Base-by-base conservation (phyloP, 108 stramenopile genomes). In the Phaeodactylum tricornutum region DNA sequence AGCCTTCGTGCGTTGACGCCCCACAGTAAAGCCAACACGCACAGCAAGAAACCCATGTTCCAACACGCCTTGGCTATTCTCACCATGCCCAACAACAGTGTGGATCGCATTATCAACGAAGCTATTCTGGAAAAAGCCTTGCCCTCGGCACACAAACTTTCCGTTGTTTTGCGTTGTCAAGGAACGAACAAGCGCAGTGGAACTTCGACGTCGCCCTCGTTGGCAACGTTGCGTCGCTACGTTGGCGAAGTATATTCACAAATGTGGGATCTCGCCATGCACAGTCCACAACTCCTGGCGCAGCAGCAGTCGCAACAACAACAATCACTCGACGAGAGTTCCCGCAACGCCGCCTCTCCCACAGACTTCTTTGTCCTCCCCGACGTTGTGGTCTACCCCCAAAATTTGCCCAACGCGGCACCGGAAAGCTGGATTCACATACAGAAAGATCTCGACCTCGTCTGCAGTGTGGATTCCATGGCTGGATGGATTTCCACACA, bases 81-180 rank as follows among this genome's bases (percentile, higher is more conserved):
- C 0, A 72, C 67, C 65, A 71, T 91, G 71, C 89, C 89, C 35
- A 69, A 43, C 50, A 80, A 79, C 11, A 66, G 81, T 12, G 67
- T 79, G 5, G 82, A 83, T 41, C 77, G 81, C 14, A 91, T 91
- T 55, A 82, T 82, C 59, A 91, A 91, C 62, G 89, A 91, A 53
- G 84, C 82, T 38, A 84, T 91, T 48, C 55, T 91, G 52, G 64
- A 81, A 52, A 68, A 61, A 29, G 77, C 81, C 36, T 62, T 87
- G 9, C 53, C 72, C 5, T 19, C 56, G 2, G 68, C 81, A 3
- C 9, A 57, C 26, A 76, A 72, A 39, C 45, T 91, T 14, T 70
- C 67, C 46, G 75, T 91, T 27, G 70, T 87, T 3, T 50, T 91
- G 20, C 67, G 89, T 8, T 67, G 75, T 19, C 39, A 72, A 27